Base-by-base conservation (phyloP, 352 stramenopile species). In the Phytophthora pluvialis region DNA sequence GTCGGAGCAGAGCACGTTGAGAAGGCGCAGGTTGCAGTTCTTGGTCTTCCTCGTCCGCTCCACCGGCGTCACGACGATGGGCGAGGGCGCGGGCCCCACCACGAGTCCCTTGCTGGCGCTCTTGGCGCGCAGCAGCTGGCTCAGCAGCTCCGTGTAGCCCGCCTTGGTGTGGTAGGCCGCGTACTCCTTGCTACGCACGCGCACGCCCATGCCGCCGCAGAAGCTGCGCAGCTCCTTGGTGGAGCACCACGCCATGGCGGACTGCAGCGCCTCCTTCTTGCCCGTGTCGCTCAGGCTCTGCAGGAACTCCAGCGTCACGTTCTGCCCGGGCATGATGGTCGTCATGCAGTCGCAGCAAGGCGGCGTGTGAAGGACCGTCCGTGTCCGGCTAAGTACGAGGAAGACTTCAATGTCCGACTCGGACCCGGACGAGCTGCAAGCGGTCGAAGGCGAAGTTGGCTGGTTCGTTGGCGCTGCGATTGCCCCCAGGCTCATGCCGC, bases 11-110 rank as follows among this genome's bases (percentile, higher is more conserved):
- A 70, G 40, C 38, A 70, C 61, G 31, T 64, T 70, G 28, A 64
- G 53, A 21, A 70, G 54, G n/a, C 61, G 45, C 12, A 70, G 40
- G 18, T 64, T 70, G 61, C 61, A 70, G 31, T 70, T 70, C 53
- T 70, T 70, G 31, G 61, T 64, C 53, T 64, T 70, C 18, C 61
- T 43, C 11, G 61, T 64, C 5, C 61, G 45, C 26, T 58, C 25
- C 16, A 59, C 40, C 10, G 53, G 38, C 28, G 39, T 39, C n/a
- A 54, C 25, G 12, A 47, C 45, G 10, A 67, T 32, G 8, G 49
- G 11, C 13, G 48, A 12, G 1, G 33, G 16, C 1, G 26, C 29
- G 2, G 42, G n/a, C 12, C 51, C 50, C 18, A 62, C 33, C 15
- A 44, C 40, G 26, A 60, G 28, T 8, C 54, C 54, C 28, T 66